phyloP scores from a whole-genome alignment of 495 filamentous ascomycete species.

The Pseudoneurospora amorphoporcata region DNA sequence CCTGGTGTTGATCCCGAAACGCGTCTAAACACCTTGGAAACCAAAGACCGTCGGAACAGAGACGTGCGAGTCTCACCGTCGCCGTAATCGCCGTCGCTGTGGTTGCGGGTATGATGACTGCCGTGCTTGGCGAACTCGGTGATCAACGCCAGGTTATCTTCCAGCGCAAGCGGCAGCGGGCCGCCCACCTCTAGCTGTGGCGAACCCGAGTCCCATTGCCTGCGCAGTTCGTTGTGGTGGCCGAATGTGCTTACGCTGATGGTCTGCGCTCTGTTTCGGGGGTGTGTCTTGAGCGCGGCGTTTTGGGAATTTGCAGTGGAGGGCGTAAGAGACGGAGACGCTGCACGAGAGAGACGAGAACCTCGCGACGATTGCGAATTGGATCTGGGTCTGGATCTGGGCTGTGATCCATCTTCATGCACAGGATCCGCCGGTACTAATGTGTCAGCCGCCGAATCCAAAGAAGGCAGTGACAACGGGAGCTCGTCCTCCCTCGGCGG shows the following conservation, averaged over 20 bases:
- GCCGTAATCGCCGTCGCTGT: neutral
- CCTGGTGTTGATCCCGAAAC: neutral
- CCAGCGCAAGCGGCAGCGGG: neutral
- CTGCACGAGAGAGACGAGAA: neutral
- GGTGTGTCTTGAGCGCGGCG: neutral
- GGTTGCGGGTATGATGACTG: neutral
- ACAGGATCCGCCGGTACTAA: neutral
- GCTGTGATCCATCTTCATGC: neutral
- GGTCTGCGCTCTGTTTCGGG: neutral
- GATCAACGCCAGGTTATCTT: neutral
- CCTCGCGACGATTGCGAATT: neutral
- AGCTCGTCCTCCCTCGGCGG: neutral
- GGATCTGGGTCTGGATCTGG: neutral
- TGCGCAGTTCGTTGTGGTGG: neutral
- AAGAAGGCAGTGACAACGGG: neutral
- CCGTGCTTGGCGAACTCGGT: neutral
- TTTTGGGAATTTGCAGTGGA: neutral
- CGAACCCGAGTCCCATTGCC: neutral
- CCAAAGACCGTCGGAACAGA: constrained; percentile 5
- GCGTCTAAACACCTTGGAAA: constrained; percentile 6
- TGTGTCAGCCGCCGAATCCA: neutral
- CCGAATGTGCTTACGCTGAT: neutral
- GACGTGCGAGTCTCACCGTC: neutral
- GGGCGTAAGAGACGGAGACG: neutral
- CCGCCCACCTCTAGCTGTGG: neutral